Conservation (phyloP, 768 basidiomycete genomes). For the Lactifluus subvellereus region DNA sequence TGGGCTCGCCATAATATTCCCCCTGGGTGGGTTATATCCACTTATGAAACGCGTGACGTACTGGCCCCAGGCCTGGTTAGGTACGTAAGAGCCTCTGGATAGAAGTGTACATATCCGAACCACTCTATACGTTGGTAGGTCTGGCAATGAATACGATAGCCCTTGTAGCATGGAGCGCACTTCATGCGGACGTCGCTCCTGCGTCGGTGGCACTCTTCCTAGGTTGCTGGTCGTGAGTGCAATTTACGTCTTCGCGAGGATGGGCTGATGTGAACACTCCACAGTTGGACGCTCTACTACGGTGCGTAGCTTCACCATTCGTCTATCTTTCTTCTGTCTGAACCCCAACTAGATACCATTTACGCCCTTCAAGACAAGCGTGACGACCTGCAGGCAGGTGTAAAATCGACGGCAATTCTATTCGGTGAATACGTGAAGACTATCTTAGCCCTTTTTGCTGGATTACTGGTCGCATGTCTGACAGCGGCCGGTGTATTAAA, state of each 20-base stretch:
- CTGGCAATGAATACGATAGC: slow-evolving; percentile 24
- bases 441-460: slow-evolving; percentile 40
- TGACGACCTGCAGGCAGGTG: slow-evolving; percentile 52
- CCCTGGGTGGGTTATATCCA: slow-evolving; percentile 27
- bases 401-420: slow-evolving; percentile 59
- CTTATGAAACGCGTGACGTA: slow-evolving; percentile 30
- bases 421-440: slow-evolving; percentile 43
- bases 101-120: background rate
- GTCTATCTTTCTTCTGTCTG: slow-evolving; percentile 26
- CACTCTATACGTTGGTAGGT: slow-evolving; percentile 13
- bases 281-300: slow-evolving; percentile 23
- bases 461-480: slow-evolving; percentile 27
- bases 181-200: background rate
- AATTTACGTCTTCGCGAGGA: background rate
- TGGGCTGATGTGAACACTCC: background rate
- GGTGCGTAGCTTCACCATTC: background rate
- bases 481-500: slow-evolving; percentile 29
- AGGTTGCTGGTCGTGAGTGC: slow-evolving; percentile 7
- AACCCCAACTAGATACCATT: slow-evolving; percentile 48
- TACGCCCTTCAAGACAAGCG: slow-evolving; percentile 58
- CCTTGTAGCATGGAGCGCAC: slow-evolving; percentile 20
- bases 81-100: slow-evolving; percentile 10
- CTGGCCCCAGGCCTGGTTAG: slow-evolving; percentile 32
- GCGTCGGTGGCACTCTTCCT: background rate
- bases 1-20: slow-evolving; percentile 25